Conservation (phyloP, 352 stramenopile species). For the Globisporangium nagaii region DNA sequence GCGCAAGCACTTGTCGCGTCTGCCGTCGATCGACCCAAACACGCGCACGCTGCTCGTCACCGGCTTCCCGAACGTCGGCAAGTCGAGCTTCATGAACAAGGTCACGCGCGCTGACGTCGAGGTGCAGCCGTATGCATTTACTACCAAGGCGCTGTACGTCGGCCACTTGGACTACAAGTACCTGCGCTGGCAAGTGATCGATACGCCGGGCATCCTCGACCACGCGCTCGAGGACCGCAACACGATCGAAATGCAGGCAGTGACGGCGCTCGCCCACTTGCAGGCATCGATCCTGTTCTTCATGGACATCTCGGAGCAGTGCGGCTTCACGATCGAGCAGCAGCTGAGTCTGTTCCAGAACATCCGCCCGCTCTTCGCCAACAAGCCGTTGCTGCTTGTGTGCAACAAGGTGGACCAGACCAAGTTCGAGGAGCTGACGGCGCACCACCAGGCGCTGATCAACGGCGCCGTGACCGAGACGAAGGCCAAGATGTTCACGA, state of each 20-base stretch:
- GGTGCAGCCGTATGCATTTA: constrained; percentile 99
- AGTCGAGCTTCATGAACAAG: constrained; percentile 99
- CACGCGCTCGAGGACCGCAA: constrained; percentile 99
- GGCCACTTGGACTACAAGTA: constrained; percentile 99
- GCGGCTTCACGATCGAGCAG: constrained; percentile 98
- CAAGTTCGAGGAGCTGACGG: constrained; percentile 88
- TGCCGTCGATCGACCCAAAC: constrained; percentile 99
- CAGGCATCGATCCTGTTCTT: constrained; percentile 99
- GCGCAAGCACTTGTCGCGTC: constrained; percentile 97
- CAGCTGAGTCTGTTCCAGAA: constrained; percentile 96
- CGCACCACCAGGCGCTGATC: constrained; percentile 79
- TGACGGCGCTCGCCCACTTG: constrained; percentile 98
- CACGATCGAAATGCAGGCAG: constrained; percentile 99
- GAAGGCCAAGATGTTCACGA: constrained; percentile 94
- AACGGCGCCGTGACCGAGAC: constrained; percentile 61
- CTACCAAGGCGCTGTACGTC: constrained; percentile 99
- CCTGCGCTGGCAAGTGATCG: constrained; percentile 99
- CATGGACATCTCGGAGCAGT: constrained; percentile 99
- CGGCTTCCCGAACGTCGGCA: constrained; percentile 99
- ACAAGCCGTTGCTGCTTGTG: constrained; percentile 99
- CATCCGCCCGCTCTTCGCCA: constrained; percentile 98
- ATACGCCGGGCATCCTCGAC: constrained; percentile 99
- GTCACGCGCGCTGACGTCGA: constrained; percentile 99
- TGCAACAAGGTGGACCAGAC: constrained; percentile 99
- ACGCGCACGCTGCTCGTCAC: constrained; percentile 98